Conservation (phyloP, 352 stramenopile species). For the Phytophthora lateralis region DNA sequence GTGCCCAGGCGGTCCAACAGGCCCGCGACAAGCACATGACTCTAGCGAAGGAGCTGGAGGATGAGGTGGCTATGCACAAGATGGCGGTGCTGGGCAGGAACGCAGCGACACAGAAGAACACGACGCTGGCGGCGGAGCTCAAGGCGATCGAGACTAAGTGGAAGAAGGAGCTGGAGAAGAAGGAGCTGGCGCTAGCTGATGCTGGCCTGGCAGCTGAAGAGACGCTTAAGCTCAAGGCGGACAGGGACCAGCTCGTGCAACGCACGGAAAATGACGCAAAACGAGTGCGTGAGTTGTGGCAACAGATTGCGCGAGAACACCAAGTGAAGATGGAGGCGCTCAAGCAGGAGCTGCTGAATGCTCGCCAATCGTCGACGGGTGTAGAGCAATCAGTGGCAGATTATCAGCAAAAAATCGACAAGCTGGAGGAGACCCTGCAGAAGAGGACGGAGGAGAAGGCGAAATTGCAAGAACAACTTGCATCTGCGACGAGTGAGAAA, state of each 20-base stretch:
- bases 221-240: slow-evolving; percentile 39
- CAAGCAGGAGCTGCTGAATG: slow-evolving; percentile 46
- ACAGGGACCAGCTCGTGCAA: slow-evolving; percentile 68
- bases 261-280: slow-evolving; percentile 74
- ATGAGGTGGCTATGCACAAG: slow-evolving; percentile 57
- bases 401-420: slow-evolving; percentile 35
- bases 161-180: slow-evolving; percentile 70
- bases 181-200: slow-evolving; percentile 56
- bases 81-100: slow-evolving; percentile 58
- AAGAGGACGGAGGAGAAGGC: slow-evolving; percentile 43
- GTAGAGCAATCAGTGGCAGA: slow-evolving; percentile 30
- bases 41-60: slow-evolving; percentile 70
- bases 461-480: slow-evolving; percentile 46
- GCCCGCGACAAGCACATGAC: slow-evolving; percentile 50
- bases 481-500: slow-evolving; percentile 37
- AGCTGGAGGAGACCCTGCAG: slow-evolving; percentile 43
- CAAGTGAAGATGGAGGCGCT: slow-evolving; percentile 56
- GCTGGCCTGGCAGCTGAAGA: slow-evolving; percentile 58
- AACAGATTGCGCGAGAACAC: slow-evolving; percentile 78
- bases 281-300: slow-evolving; percentile 77
- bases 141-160: slow-evolving; percentile 59
- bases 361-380: slow-evolving; percentile 30
- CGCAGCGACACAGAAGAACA: slow-evolving; percentile 60
- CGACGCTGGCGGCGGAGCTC: slow-evolving; percentile 50
- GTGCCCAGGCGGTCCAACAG: slow-evolving; percentile 52